These are phyloP conservation scores for Boletus sensibilis DNA, from an alignment of 768 basidiomycete genomes.

Conservation along the genomic window DNA sequence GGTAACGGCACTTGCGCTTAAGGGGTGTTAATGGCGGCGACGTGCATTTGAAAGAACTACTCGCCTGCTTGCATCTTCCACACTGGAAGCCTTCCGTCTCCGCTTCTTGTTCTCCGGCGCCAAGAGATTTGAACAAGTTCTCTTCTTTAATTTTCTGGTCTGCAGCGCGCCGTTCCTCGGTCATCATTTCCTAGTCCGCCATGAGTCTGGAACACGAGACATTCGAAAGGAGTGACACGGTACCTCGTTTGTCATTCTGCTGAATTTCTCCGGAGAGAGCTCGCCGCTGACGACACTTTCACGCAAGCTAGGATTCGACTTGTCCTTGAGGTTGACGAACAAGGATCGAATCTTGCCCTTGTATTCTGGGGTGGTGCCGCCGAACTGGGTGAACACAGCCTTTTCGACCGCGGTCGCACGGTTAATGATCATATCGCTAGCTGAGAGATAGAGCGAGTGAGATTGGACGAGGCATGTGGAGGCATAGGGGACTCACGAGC, in stretches of 20 bases:
- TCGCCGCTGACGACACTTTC: slow-evolving; percentile 86
- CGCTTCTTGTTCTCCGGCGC: slow-evolving; percentile 84
- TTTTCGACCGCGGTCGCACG: slow-evolving; percentile 73
- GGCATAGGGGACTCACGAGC: slow-evolving; percentile 63
- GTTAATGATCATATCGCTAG: slow-evolving; percentile 62
- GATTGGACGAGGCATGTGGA: background rate
- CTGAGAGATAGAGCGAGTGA: slow-evolving; percentile 37
- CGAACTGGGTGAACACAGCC: slow-evolving; percentile 50
- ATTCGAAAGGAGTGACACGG: background rate
- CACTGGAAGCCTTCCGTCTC: slow-evolving; percentile 99
- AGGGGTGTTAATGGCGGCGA: background rate
- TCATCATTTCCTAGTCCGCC: slow-evolving; percentile 82
- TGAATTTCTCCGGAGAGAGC: slow-evolving; percentile 64
- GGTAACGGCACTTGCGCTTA: slow-evolving; percentile 84
- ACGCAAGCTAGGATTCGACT: slow-evolving; percentile 83
- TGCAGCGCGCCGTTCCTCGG: slow-evolving; percentile 83
- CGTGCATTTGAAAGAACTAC: slow-evolving; percentile 10
- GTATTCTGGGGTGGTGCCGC: slow-evolving; percentile 50
- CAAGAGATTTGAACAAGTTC: slow-evolving; percentile 88
- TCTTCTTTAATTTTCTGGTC: slow-evolving; percentile 79
- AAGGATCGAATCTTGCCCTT: slow-evolving; percentile 82
- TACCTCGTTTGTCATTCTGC: slow-evolving; percentile 81
- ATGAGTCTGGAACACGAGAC: background rate
- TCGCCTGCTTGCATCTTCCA: slow-evolving; percentile 84
- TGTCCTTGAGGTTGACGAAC: slow-evolving; percentile 94